Evolutionary conservation across 2,329 filamentous ascomycete genomes (phyloP), one percentile per base, ranked within the genome.

Genomic region (Phaeosphaeria sp.): DNA sequence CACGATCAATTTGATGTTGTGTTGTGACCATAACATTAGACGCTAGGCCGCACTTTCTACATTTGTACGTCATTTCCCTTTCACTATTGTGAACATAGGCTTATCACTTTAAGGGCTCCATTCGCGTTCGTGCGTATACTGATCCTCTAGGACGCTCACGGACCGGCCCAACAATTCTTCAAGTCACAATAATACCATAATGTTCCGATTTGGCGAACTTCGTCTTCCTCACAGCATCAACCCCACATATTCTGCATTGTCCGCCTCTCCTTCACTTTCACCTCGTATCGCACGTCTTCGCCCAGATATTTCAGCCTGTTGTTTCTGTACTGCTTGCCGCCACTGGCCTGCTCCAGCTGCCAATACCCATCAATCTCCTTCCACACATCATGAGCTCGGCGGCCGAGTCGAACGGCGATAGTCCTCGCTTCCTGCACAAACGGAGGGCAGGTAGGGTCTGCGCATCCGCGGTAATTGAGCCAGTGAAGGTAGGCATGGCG

Each of bases 401-500:
- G 51, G 15, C 51, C 30, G 6, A 57, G 39, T 52, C 49, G 48
- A 1, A 11, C 49, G 0, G 61, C 63, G 8, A 65, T 40, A 3
- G 30, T 45, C 21, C 21, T 65, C 1, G 57, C 60, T 24, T 69
- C 66, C 1, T 53, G 33, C 4, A 21, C 33, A 4, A 45, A 65
- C 13, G 61, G 65, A 1, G 44, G 17, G 2, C 17, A 36, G 18
- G 36, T 56, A 2, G 63, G 61, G 27, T 66, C 53, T 0, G 61
- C 49, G 1, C 48, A 53, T 2, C 39, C 24, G 2, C 63, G 49
- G 11, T 40, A 49, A n/a, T 62, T 61, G 3, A 69, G 42, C 65
- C 61, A 67, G 43, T 62, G 49, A 53, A 66, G 21, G 22, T 62
- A 69, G 13, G 63, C 52, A 42, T 67, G 63, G 8, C 65, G 43